Evolutionary conservation across 805 yeast genomes (phyloP).

Genomic region (Candida peoriensis): DNA sequence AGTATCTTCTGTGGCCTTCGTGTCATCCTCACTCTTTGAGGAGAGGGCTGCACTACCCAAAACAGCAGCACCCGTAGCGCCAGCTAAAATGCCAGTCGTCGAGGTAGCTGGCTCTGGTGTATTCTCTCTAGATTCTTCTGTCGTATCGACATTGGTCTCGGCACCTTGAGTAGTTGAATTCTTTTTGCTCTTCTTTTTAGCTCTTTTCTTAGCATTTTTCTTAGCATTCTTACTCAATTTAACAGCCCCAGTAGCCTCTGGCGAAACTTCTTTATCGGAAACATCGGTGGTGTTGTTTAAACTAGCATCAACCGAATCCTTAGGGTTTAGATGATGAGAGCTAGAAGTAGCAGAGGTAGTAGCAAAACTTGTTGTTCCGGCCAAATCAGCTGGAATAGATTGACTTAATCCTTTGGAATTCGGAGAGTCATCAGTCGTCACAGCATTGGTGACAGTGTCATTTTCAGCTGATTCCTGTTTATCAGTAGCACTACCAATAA

Average conservation of each 20-base stretch:
- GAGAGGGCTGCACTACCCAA: too few species aligned
- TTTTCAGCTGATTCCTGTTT: too few species aligned
- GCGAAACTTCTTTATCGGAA: constrained; percentile 13
- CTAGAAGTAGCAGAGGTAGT: not conserved
- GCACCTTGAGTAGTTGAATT: constrained; percentile 8
- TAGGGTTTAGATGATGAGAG: not conserved
- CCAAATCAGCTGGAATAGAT: too few species aligned
- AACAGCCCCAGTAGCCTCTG: constrained; percentile 8
- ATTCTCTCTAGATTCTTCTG: constrained; percentile 1
- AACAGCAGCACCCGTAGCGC: too few species aligned
- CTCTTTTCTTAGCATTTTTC: constrained; percentile 20
- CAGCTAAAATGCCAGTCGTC: too few species aligned
- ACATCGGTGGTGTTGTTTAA: not conserved
- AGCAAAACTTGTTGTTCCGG: too few species aligned
- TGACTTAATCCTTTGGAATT: too few species aligned
- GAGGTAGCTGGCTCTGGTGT: constrained; percentile 5
- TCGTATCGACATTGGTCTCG: not conserved
- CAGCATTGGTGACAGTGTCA: too few species aligned
- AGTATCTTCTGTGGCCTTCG: too few species aligned
- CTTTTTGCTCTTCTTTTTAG: constrained; percentile 19
- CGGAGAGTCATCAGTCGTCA: too few species aligned
- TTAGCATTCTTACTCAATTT: constrained; percentile 15
- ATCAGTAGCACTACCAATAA: constrained; percentile 1
- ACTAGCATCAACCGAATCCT: too few species aligned
- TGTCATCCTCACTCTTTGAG: too few species aligned